phyloP scores from a whole-genome alignment of 1,284 basidiomycete species.

The Rugosomyces carneus region DNA sequence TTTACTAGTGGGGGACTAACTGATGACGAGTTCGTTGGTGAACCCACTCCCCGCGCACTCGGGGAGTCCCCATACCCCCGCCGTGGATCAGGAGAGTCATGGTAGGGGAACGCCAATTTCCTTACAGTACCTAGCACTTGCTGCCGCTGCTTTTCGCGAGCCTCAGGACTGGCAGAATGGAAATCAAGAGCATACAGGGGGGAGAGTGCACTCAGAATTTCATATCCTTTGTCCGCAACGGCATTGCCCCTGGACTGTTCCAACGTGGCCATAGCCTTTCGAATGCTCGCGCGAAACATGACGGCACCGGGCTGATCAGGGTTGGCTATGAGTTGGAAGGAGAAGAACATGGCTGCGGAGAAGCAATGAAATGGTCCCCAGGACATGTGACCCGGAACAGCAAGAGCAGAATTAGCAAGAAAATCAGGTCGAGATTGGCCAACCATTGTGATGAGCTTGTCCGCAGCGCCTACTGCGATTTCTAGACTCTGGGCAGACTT shows the following conservation, averaged over 20 bases:
- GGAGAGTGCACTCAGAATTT: slow-evolving; percentile 60
- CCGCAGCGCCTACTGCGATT: slow-evolving; percentile 65
- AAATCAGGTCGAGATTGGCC: slow-evolving; percentile 67
- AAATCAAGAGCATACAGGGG: slow-evolving; percentile 65
- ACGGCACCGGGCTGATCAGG: slow-evolving; percentile 70
- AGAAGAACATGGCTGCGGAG: slow-evolving; percentile 82
- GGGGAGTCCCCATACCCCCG: slow-evolving; percentile 42
- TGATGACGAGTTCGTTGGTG: slow-evolving; percentile 24
- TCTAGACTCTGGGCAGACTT: slow-evolving; percentile 58
- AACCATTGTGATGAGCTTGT: slow-evolving; percentile 69
- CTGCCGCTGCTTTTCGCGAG: slow-evolving; percentile 53
- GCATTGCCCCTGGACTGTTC: slow-evolving; percentile 55
- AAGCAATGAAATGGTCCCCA: slow-evolving; percentile 80
- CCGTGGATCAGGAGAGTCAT: slow-evolving; percentile 56
- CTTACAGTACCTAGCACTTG: slow-evolving; percentile 59
- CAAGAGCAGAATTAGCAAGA: slow-evolving; percentile 56
- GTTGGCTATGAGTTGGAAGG: slow-evolving; percentile 72
- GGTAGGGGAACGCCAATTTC: slow-evolving; percentile 73
- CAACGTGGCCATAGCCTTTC: slow-evolving; percentile 57
- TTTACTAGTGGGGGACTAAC: slow-evolving; percentile 39
- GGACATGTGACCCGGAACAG: slow-evolving; percentile 74
- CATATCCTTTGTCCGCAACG: slow-evolving; percentile 66
- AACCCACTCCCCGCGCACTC: slow-evolving; percentile 17
- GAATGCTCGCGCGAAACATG: slow-evolving; percentile 66
- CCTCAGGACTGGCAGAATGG: slow-evolving; percentile 36